Evolutionary conservation across 495 filamentous ascomycete species (phyloP), one percentile per base, ranked within the genome.

Genomic region (Apodospora peruviana): DNA sequence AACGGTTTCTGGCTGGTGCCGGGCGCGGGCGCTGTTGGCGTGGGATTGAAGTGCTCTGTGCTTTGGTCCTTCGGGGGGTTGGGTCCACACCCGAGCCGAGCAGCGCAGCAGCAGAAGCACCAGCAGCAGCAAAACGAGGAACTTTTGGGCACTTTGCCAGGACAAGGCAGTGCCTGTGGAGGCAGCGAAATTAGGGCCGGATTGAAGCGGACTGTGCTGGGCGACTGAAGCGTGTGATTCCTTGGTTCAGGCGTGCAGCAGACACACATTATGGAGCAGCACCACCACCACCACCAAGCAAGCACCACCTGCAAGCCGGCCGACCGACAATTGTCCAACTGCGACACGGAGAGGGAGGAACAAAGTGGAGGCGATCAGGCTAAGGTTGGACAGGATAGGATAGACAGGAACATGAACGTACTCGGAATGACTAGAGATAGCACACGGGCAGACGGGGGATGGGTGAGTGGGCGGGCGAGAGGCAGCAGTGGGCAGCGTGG

Each of bases 281-380:
- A 46, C 29, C 29, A 49, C 19, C 42, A 40, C 16, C 47, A 47
- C 32, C 45, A 38, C 27, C 38, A 46, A 47, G 38, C 32, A 47
- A 47, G 40, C 45, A 46, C 20, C 32, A 34, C 37, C 20, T 45
- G 47, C 39, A 44, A 39, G 27, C 32, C 36, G 45, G 38, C 17
- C 47, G 50, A 43, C n/a, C n/a, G n/a, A n/a, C n/a, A n/a, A n/a
- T n/a, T 39, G 46, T 23, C 55, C 43, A 50, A 51, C 27, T 44
- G 51, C 44, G 40, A 46, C 38, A 44, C 24, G 39, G 38, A 43
- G 48, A 40, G 20, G 25, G 23, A 47, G 14, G 37, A 47, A 53
- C 40, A 39, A 47, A 56, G 56, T 63, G 57, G 60, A 60, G 57
- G 60, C 57, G 46, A 56, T 59, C 56, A 51, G 57, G 57, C 49